Evolutionary conservation across 108 stramenopile species (phyloP).

Genomic region (Schizochytrium sp.): DNA sequence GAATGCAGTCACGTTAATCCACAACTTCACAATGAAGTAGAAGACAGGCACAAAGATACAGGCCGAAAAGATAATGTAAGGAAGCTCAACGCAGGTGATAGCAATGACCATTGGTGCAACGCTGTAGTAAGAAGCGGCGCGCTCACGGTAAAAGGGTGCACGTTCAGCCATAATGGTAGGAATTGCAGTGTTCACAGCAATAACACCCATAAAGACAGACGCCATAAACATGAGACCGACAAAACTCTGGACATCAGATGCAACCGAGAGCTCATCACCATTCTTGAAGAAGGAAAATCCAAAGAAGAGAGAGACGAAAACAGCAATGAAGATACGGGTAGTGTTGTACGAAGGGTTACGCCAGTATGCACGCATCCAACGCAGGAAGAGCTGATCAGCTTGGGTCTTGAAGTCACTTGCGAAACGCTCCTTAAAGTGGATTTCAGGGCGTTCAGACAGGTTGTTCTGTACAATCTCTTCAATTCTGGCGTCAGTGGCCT

Average conservation of each 20-base stretch:
- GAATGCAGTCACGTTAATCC: background rate
- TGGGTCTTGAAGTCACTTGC: constrained; percentile 4
- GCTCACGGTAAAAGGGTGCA: constrained; percentile 77
- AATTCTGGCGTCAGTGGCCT: background rate
- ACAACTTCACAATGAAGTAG: constrained; percentile 29
- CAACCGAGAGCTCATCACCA: background rate
- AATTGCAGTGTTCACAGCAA: constrained; percentile 69
- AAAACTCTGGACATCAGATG: background rate
- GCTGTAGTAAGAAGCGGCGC: constrained; percentile 71
- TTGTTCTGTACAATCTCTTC: constrained; percentile 39
- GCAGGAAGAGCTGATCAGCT: background rate
- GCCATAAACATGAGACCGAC: constrained; percentile 1
- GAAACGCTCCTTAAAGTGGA: constrained; percentile 42
- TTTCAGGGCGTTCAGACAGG: constrained; percentile 4
- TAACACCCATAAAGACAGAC: constrained; percentile 68
- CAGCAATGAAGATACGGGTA: constrained; percentile 63
- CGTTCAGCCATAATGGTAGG: constrained; percentile 73
- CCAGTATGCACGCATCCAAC: constrained; percentile 69
- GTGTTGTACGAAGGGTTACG: constrained; percentile 76
- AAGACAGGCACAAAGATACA: constrained; percentile 12
- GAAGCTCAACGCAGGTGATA: constrained; percentile 15
- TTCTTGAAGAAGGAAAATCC: constrained; percentile 66
- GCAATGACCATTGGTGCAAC: constrained; percentile 34
- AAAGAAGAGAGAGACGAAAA: constrained; percentile 72
- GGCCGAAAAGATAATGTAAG: background rate